Conservation (phyloP, 441 rosid species). For the Melastoma candidum region DNA sequence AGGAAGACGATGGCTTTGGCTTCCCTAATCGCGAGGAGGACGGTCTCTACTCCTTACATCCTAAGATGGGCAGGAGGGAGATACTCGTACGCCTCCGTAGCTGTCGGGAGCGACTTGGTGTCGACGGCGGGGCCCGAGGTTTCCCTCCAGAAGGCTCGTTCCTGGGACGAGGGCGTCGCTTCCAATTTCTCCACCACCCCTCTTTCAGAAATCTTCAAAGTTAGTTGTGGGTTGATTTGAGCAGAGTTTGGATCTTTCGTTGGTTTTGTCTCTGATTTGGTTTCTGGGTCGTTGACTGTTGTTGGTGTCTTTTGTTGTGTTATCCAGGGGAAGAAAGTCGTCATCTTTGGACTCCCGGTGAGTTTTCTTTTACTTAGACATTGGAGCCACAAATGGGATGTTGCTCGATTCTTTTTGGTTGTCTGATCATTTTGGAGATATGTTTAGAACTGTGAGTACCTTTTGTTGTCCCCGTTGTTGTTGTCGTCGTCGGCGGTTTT, state of each 20-base stretch:
- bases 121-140: conserved; percentile 52
- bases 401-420: too few species aligned
- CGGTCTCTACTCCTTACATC: conserved; percentile 20
- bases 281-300: background rate
- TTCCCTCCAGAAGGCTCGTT: conserved; percentile 79
- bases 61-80: conserved; percentile 24
- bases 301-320: background rate
- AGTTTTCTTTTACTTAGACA: conserved; percentile 15
- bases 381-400: too few species aligned
- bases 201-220: conserved; percentile 65
- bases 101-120: conserved; percentile 57
- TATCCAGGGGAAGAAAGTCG: conserved; percentile 91
- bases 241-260: background rate
- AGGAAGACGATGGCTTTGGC: conserved; percentile 30
- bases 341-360: conserved; percentile 91
- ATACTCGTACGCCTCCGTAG: conserved; percentile 49
- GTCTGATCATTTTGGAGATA: too few species aligned
- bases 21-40: conserved; percentile 34
- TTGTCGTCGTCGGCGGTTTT: too few species aligned
- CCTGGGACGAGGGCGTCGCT: conserved; percentile 86
- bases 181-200: conserved; percentile 73
- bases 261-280: background rate
- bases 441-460: too few species aligned
- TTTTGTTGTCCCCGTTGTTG: too few species aligned
- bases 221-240: conserved; percentile 6